phyloP scores from a whole-genome alignment of 179 eudicot genomes.

The Beta corolliflora region DNA sequence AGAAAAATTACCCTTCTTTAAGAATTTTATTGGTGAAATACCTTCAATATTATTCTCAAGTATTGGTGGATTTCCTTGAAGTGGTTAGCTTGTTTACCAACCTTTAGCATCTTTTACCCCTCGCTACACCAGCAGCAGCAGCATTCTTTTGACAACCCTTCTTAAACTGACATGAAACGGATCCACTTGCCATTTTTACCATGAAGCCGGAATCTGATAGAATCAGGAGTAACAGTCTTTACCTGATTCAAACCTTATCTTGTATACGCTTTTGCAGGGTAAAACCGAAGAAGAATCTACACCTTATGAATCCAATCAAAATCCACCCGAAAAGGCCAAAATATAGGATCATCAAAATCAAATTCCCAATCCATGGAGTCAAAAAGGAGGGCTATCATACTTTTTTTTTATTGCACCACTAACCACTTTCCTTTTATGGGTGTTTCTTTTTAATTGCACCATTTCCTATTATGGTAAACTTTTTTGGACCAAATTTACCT shows the following conservation, averaged over 20 bases:
- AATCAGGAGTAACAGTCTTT: constrained; percentile 7
- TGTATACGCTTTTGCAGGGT: constrained; percentile 40
- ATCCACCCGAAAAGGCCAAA: constrained; percentile 47
- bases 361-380: constrained; percentile 47
- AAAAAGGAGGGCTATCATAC: no score
- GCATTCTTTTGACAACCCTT: constrained; percentile 37
- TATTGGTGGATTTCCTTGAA: constrained; percentile 33
- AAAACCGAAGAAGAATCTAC: constrained; percentile 48
- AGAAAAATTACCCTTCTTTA: no score
- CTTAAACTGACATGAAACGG: constrained; percentile 40
- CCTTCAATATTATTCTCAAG: constrained; percentile 40
- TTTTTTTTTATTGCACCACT: no score
- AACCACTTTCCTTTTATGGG: no score
- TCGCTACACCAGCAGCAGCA: neutral
- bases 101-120: constrained; percentile 15
- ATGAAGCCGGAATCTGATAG: constrained; percentile 39
- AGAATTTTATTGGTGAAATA: constrained; percentile 38
- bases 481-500: no score
- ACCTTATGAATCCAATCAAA: constrained; percentile 39
- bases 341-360: constrained; percentile 44
- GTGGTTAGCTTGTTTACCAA: constrained; percentile 22
- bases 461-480: no score
- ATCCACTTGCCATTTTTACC: constrained; percentile 24
- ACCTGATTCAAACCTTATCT: constrained; percentile 10
- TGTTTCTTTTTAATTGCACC: no score